A percentile compares a stretch with the other conserved stretches of the same genome.
These are phyloP conservation scores for Cercospora zeina DNA, from an alignment of 2,329 filamentous ascomycete species.

Conservation along the genomic window DNA sequence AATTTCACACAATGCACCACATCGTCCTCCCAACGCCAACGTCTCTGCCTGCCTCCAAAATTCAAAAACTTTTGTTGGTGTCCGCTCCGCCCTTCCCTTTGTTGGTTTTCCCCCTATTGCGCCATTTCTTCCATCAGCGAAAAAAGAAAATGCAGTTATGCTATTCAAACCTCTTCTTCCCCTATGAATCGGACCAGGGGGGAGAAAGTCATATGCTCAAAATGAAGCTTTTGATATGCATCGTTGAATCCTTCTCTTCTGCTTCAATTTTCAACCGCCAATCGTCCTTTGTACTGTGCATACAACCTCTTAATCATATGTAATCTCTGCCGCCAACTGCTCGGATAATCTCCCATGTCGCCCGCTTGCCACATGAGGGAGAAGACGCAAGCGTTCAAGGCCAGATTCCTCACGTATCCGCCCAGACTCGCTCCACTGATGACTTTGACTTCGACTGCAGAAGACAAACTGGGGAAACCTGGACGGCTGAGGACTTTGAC, in stretches of 20 bases:
- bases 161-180: background rate
- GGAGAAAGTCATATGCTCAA: background rate
- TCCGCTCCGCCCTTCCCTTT: too few species aligned
- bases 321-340: slow-evolving; percentile 84
- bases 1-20: too few species aligned
- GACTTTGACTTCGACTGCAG: slow-evolving; percentile 85
- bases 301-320: slow-evolving; percentile 80
- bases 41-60: background rate
- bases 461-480: slow-evolving; percentile 88
- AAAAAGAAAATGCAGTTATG: background rate
- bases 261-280: background rate
- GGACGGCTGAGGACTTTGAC: slow-evolving; percentile 86
- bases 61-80: background rate
- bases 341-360: slow-evolving; percentile 63
- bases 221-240: background rate
- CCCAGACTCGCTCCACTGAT: slow-evolving; percentile 80
- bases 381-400: slow-evolving; percentile 92
- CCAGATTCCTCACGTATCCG: slow-evolving; percentile 80
- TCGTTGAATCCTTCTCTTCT: background rate
- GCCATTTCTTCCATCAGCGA: background rate
- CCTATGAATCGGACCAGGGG: background rate
- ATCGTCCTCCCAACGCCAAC: too few species aligned
- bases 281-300: slow-evolving; percentile 53
- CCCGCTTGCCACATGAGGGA: slow-evolving; percentile 75
- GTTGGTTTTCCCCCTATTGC: background rate